These are phyloP conservation scores for Syzygium malaccense DNA, from an alignment of 441 rosid genomes.

Conservation along the genomic window DNA sequence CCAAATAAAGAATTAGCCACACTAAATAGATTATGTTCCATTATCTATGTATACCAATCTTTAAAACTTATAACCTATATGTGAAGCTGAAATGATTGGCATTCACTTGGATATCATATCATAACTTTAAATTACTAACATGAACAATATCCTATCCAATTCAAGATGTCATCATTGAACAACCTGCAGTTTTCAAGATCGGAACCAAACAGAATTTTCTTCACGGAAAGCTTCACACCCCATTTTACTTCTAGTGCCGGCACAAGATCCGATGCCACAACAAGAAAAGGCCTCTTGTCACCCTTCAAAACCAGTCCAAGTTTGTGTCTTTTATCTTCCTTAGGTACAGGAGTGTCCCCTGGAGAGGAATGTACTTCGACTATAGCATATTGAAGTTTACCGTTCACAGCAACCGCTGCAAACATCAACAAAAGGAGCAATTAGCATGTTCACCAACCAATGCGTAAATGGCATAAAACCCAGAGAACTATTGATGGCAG, in stretches of 20 bases:
- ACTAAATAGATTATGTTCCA: neutral
- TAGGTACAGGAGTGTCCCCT: constrained; percentile 34
- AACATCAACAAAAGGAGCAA: neutral
- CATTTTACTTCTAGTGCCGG: constrained; percentile 73
- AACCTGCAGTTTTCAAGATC: constrained; percentile 97
- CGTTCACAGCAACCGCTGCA: constrained; percentile 96
- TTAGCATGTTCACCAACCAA: neutral
- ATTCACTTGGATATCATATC: neutral
- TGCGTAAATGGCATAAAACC: neutral
- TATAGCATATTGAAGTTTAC: constrained; percentile 85
- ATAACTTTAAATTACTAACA: neutral
- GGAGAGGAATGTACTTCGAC: constrained; percentile 48
- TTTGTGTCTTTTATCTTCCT: constrained; percentile 41
- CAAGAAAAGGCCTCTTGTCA: constrained; percentile 49
- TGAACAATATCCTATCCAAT: neutral
- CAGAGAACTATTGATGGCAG: neutral
- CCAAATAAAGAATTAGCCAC: constrained; percentile 3
- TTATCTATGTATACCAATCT: neutral
- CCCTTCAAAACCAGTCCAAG: constrained; percentile 58
- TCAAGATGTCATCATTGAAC: constrained; percentile 4
- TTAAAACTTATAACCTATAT: neutral
- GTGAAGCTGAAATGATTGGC: neutral
- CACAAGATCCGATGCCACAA: constrained; percentile 88
- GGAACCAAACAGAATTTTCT: constrained; percentile 64
- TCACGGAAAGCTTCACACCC: constrained; percentile 64